A percentile compares a stretch with the other conserved stretches of the same genome.
Conservation (phyloP, 2,329 filamentous ascomycete genomes). For the Pyricularia grisea region DNA sequence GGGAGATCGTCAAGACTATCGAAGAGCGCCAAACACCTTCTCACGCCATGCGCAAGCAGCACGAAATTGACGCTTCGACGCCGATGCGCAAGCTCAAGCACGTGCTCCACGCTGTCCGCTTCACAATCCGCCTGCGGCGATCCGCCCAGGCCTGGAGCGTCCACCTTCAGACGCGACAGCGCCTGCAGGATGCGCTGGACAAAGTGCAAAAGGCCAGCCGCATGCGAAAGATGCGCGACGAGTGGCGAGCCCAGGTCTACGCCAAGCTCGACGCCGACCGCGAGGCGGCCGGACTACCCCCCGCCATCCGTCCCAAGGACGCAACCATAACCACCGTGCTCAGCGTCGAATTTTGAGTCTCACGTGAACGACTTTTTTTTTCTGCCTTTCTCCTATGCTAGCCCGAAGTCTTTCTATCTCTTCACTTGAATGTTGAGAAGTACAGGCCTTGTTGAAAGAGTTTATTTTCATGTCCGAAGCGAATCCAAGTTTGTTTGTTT, state of each 20-base stretch:
- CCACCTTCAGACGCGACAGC: slow-evolving; percentile 39
- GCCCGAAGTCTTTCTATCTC: background rate
- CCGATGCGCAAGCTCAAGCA: slow-evolving; percentile 7
- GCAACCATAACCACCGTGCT: background rate
- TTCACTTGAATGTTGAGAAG: background rate
- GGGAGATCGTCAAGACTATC: slow-evolving; percentile 63
- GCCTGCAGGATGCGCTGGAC: slow-evolving; percentile 39
- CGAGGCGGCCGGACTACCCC: background rate
- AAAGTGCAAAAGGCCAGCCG: slow-evolving; percentile 34
- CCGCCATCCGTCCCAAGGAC: background rate
- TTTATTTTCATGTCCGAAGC: background rate
- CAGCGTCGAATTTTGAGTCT: background rate
- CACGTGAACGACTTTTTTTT: background rate
- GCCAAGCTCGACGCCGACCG: background rate
- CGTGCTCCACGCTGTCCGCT: slow-evolving; percentile 30
- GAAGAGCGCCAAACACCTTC: slow-evolving; percentile 20
- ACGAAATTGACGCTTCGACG: slow-evolving; percentile 11
- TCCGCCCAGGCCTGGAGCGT: slow-evolving; percentile 38
- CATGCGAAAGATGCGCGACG: slow-evolving; percentile 28
- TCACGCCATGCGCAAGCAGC: background rate
- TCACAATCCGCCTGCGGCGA: slow-evolving; percentile 41
- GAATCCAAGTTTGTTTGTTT: background rate
- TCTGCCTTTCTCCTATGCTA: slow-evolving; percentile 1
- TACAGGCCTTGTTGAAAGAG: background rate
- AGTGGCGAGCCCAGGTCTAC: slow-evolving; percentile 18